Evolutionary conservation across 1,284 basidiomycete species (phyloP), one percentile per base, ranked within the genome.

Genomic region (Flammula alnicola): DNA sequence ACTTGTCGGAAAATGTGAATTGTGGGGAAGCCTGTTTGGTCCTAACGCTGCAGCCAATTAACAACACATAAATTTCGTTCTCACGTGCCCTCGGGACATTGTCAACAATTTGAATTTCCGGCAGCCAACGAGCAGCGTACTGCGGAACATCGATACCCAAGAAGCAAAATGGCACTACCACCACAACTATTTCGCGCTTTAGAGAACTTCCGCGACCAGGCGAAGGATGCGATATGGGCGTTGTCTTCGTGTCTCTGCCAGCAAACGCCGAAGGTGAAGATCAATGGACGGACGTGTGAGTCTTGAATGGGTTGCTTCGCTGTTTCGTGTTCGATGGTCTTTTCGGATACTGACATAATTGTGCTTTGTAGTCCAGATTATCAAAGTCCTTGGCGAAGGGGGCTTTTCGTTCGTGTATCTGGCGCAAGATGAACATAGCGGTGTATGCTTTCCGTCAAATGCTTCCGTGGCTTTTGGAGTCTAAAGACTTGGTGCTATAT

Each of bases 371-470:
- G 88, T 94, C 74, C 89, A 91, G 61, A 91, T 98, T 40, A 73
- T 95, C 44, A 91, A 89, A 58, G 85, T 96, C 11, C 81, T 98
- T 3, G 95, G 95, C 36, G 95, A 98, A 71, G 95, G 95, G 32
- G 95, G 92, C 2, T 97, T 97, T 77, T 93, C 91, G 11, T 97
- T 95, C 66, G 95, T 98, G 14, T 95, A 95, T 68, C 79, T 95
- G 27, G 91, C 90, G n/a, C 86, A 90, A 61, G 93, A 95, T 66
- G 89, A 91, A 61, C 76, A 81, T 52, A 91, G 87, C 61, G 88
- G 87, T 36, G 88, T 91, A 60, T 60, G 82, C 72, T 39, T 33
- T 35, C 27, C 12, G 29, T 14, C 3, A 25, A 9, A 7, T 27
- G 19, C 6, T 17, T 36, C 9, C 30, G 32, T 14, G 26, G 17